Base-by-base conservation (phyloP, 192 early-diverging fungal genomes). In the Linnemannia elongata region DNA sequence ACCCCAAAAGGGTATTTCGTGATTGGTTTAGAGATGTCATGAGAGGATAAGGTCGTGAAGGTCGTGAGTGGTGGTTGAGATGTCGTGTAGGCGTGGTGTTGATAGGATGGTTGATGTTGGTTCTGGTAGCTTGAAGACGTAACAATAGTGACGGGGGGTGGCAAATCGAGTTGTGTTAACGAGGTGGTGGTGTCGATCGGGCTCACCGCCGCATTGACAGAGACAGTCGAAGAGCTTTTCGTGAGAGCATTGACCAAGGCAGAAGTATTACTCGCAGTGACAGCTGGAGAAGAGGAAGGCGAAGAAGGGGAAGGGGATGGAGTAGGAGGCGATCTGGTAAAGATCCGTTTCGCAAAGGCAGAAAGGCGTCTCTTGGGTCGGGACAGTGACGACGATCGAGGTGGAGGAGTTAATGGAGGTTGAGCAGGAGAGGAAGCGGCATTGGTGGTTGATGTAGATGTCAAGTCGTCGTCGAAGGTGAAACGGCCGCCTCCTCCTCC, bases 291-390 rank as follows among this genome's bases (percentile, higher is more conserved):
- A 13, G 60, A 30, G 27, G 60, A 27, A 18, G n/a, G 60, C 1
- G 30, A 6, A 15, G 13, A 24, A 33, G 60, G 60, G 27, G 60
- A 27, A 6, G 38, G 8, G 27, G 60, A 27, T 27, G 55, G 60
- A 33, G 30, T 1, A 15, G 13, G 60, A 33, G 60, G 60, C 1
- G 60, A 66, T 30, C 27, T 66, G n/a, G 60, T 66, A 15, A 66
- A 66, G 60, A 66, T 66, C 8, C 60, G 60, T 66, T 66, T 66
- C 30, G 60, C 60, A 66, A 66, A 33, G 30, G 60, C 60, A 66
- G 60, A 66, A 66, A 66, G 60, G 60, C 60, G 60, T 66, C 60
- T 66, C 12, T 10, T 27, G 60, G n/a, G 60, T 33, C 60, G 60
- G 27, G 60, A 66, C 30, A 66, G 5, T 1, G 60, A 66, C 10